Percentiles rank a stretch among this genome's conserved stretches.
These are phyloP conservation scores for Ceratobasidium sp. DNA, from an alignment of 1,284 basidiomycete species.

Conservation along the genomic window DNA sequence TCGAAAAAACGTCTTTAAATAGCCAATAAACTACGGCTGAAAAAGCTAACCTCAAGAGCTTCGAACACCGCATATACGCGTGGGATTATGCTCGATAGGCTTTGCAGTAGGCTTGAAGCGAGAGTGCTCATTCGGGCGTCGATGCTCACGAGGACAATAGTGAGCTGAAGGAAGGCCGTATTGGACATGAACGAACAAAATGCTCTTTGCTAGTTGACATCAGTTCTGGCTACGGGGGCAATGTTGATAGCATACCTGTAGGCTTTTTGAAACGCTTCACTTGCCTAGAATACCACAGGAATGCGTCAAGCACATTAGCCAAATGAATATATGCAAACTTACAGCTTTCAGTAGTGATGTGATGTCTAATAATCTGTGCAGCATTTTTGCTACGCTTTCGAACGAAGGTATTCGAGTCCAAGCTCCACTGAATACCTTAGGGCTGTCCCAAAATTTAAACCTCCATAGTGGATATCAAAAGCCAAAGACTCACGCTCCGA, in stretches of 20 bases:
- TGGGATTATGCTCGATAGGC: conserved; percentile 26
- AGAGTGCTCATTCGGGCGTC: conserved; percentile 69
- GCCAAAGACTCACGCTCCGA: conserved; percentile 66
- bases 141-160: conserved; percentile 71
- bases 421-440: conserved; percentile 49
- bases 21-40: neutral
- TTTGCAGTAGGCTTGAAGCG: conserved; percentile 62
- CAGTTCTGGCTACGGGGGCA: neutral
- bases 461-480: too few species aligned
- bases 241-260: conserved; percentile 42
- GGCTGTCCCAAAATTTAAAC: too few species aligned
- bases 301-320: neutral
- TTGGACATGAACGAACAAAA: conserved; percentile 74
- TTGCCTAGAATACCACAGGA: conserved; percentile 15
- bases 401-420: conserved; percentile 52
- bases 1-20: neutral
- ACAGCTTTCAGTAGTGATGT: conserved; percentile 49
- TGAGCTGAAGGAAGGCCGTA: conserved; percentile 76
- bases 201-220: conserved; percentile 60
- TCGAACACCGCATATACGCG: conserved; percentile 35
- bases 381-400: conserved; percentile 45
- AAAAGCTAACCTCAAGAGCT: conserved; percentile 16
- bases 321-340: conserved; percentile 13
- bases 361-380: conserved; percentile 45
- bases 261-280: conserved; percentile 33